phyloP scores from a whole-genome alignment of 306 rosid genomes.

The Arachis stenosperma region DNA sequence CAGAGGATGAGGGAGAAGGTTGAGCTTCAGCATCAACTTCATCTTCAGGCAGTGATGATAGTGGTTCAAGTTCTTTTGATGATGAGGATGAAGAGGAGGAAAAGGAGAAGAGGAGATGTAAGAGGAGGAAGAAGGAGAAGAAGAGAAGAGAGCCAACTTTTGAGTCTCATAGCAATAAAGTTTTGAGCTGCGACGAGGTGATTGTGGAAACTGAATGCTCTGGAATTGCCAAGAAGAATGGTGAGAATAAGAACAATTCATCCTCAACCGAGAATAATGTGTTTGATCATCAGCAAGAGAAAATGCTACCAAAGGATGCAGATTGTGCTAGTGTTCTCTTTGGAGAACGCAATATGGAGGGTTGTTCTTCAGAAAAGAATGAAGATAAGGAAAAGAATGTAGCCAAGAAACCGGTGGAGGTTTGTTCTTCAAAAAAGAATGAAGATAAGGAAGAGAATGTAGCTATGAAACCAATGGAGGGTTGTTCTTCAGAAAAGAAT shows the following conservation, averaged over 20 bases:
- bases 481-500: too few relatives aligned
- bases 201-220: background rate
- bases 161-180: background rate
- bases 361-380: too few relatives aligned
- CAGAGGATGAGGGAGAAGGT: background rate
- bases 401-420: too few relatives aligned
- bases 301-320: background rate
- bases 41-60: background rate
- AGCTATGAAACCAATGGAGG: too few relatives aligned
- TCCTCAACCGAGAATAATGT: background rate
- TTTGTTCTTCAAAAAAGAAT: too few relatives aligned
- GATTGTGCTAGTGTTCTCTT: background rate
- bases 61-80: too few relatives aligned
- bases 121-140: background rate
- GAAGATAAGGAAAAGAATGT: too few relatives aligned
- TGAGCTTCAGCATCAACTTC: too few relatives aligned
- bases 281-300: background rate
- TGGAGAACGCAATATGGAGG: background rate
- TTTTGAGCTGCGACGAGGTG: background rate
- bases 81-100: background rate
- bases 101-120: background rate
- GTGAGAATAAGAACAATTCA: background rate
- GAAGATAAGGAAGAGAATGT: too few relatives aligned
- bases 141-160: background rate
- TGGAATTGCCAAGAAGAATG: background rate